Base-by-base conservation (phyloP, 176 grass and related monocot species). In the Carex myosuroides region DNA sequence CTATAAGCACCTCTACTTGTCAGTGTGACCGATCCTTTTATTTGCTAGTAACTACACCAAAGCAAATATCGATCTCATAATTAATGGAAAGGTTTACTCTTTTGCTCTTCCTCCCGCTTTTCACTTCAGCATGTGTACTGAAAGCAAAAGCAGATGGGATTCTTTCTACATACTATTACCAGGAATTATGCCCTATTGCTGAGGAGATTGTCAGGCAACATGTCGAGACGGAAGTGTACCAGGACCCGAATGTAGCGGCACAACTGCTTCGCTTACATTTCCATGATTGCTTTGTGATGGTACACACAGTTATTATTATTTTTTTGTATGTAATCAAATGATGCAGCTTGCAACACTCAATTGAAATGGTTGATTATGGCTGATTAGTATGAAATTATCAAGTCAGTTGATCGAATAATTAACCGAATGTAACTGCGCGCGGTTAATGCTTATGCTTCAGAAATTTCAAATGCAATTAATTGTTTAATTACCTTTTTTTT, bases 231-330 rank as follows among this genome's bases (percentile, higher is more conserved):
- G 89, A 17, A 14, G 67, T 91, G 4, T 85, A 88, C 33, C 50
- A 13, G 4, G 86, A 91, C 65, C 89, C 89, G 2, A 82, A 72
- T n/a, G 65, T 91, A n/a, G 86, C 89, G 0, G 89, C 89, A 7
- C 81, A 83, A 18, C 86, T 91, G 16, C 89, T 91, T 33, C 89
- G 86, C 57, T 32, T 91, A 16, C 83, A 88, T 17, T 91, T 91
- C 66, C 86, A 91, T 52, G 89, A 91, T 32, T 91, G 89, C 21
- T 91, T 91, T 42, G 89, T 91, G 56, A 83, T 91, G 85, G 89
- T 91, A 64, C 24, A 70, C 18, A 70, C 2, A 77, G 60, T 46
- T 46, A 0, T 52, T 52, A 20, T 46, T 46, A 0, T 52, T 52
- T 8, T 8, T 24, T 52, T 53, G 7, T 18, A 26, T 18, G 13